phyloP scores from a whole-genome alignment of 345 rosid genomes.

The Aurinia saxatilis region DNA sequence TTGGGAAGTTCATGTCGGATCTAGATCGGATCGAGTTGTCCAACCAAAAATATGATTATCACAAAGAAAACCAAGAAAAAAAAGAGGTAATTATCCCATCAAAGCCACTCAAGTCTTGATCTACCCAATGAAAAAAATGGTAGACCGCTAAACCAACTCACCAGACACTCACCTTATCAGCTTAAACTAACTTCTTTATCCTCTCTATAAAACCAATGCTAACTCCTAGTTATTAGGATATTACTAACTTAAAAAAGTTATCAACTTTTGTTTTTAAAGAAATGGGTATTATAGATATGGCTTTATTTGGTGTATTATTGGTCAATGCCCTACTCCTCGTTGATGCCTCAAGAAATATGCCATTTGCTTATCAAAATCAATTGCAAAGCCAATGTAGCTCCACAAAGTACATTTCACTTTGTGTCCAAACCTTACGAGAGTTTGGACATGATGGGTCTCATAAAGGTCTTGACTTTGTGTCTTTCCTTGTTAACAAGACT shows the following conservation, averaged over 20 bases:
- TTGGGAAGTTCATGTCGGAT: too few species aligned
- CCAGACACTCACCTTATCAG: slow-evolving; percentile 20
- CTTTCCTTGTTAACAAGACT: slow-evolving; percentile 56
- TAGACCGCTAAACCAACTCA: slow-evolving; percentile 28
- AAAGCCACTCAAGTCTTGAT: slow-evolving; percentile 24
- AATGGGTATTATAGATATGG: neutral
- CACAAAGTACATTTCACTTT: slow-evolving; percentile 53
- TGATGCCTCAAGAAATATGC: slow-evolving; percentile 6
- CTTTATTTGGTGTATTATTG: slow-evolving; percentile 5
- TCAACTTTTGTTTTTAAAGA: neutral
- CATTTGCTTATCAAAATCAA: slow-evolving; percentile 26
- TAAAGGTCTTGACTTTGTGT: slow-evolving; percentile 27
- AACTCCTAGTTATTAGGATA: neutral
- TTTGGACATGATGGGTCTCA: slow-evolving; percentile 11
- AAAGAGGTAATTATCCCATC: neutral
- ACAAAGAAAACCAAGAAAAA: neutral
- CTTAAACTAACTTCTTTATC: neutral
- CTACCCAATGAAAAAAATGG: slow-evolving; percentile 18
- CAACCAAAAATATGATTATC: neutral
- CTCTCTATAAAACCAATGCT: slow-evolving; percentile 21
- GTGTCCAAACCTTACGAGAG: slow-evolving; percentile 38
- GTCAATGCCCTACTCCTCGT: slow-evolving; percentile 11
- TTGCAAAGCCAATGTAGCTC: slow-evolving; percentile 39
- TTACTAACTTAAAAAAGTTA: neutral
- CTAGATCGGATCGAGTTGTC: neutral